Percentiles rank a stretch among this genome's conserved stretches.
These are phyloP conservation scores for Globisporangium splendens DNA, from an alignment of 352 stramenopile species.

Conservation along the genomic window DNA sequence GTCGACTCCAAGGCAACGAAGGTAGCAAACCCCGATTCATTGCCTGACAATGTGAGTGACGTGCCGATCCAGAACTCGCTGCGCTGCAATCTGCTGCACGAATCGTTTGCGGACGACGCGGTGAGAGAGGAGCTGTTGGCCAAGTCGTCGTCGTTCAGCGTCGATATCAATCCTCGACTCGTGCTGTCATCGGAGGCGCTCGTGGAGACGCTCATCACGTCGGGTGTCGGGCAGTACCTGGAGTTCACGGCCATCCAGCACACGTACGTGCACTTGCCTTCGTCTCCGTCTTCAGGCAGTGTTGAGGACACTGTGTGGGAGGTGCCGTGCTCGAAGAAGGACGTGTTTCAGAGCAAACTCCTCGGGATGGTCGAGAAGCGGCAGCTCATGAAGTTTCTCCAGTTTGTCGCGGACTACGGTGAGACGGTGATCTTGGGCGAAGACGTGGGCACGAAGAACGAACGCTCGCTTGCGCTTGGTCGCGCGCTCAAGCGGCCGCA, in stretches of 20 bases:
- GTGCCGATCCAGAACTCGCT: slow-evolving; percentile 47
- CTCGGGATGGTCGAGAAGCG: slow-evolving; percentile 86
- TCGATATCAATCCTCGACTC: slow-evolving; percentile 79
- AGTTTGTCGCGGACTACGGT: slow-evolving; percentile 86
- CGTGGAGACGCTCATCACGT: slow-evolving; percentile 83
- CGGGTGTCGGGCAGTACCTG: slow-evolving; percentile 81
- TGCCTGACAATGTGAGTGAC: slow-evolving; percentile 10
- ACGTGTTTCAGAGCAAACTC: slow-evolving; percentile 86
- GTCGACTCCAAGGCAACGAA: slow-evolving; percentile 2
- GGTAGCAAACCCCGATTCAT: background rate
- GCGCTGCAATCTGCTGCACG: slow-evolving; percentile 37
- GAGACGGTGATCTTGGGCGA: slow-evolving; percentile 67
- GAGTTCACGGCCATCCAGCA: slow-evolving; percentile 86
- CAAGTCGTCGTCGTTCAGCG: slow-evolving; percentile 62
- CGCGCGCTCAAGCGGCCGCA: slow-evolving; percentile 81
- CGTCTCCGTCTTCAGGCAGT: slow-evolving; percentile 3
- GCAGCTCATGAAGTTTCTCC: slow-evolving; percentile 89
- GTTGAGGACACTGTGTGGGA: slow-evolving; percentile 58
- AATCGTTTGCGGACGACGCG: slow-evolving; percentile 34
- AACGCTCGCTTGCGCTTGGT: slow-evolving; percentile 70
- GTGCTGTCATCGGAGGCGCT: slow-evolving; percentile 75
- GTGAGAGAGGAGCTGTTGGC: slow-evolving; percentile 29
- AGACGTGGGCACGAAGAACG: slow-evolving; percentile 84
- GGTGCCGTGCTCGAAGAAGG: slow-evolving; percentile 88
- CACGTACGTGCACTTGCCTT: slow-evolving; percentile 65